Evolutionary conservation across 257 asterid species (phyloP).

Genomic region (Solanum sparsipilum): DNA sequence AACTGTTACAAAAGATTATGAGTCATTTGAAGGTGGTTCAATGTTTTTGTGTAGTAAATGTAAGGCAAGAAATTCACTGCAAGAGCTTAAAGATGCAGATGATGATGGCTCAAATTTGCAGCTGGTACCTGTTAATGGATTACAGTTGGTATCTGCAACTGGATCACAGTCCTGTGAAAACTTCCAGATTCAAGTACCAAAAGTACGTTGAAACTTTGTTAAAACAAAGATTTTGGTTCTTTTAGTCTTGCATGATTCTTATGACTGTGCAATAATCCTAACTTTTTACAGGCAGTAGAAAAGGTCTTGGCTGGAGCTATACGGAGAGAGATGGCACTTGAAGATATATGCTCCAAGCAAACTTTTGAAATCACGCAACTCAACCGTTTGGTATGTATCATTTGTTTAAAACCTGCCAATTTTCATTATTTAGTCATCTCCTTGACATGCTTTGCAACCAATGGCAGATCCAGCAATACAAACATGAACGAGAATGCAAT

Average conservation of each 20-base stretch:
- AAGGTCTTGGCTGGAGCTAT: constrained; percentile 96
- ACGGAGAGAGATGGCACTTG: constrained; percentile 98
- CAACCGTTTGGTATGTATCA: constrained; percentile 65
- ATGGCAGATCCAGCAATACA: constrained; percentile 85
- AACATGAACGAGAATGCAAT: constrained; percentile 96
- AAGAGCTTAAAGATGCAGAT: constrained; percentile 26
- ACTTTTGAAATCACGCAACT: constrained; percentile 76
- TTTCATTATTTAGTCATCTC: background rate
- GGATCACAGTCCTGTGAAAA: constrained; percentile 28
- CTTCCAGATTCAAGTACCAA: constrained; percentile 63
- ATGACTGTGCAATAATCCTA: background rate
- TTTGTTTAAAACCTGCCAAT: background rate
- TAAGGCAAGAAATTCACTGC: constrained; percentile 30
- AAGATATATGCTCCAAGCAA: constrained; percentile 71
- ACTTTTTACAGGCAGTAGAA: constrained; percentile 73
- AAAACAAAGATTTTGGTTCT: background rate
- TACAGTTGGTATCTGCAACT: constrained; percentile 3
- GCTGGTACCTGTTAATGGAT: constrained; percentile 60
- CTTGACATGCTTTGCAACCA: constrained; percentile 3
- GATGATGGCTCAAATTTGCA: constrained; percentile 62
- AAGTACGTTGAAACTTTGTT: constrained; percentile 35
- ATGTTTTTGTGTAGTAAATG: constrained; percentile 54
- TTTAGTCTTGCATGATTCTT: background rate
- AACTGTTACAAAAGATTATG: constrained; percentile 32
- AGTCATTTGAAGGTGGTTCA: constrained; percentile 18